Evolutionary conservation across 2,329 filamentous ascomycete genomes (phyloP), one percentile per base, ranked within the genome.

Genomic region (Hymenoscyphus linearis): DNA sequence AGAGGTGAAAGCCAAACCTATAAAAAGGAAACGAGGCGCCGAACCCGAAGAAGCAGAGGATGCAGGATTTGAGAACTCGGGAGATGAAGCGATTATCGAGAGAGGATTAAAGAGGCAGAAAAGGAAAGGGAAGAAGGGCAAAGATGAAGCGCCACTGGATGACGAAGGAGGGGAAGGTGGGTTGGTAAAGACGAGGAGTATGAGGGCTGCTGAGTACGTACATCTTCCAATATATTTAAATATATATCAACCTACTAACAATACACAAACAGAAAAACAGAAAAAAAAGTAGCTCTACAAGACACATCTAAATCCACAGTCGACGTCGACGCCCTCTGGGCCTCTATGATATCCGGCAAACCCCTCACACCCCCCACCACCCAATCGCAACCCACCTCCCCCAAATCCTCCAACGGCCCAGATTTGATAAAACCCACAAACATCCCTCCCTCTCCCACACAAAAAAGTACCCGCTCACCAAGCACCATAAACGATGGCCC

Each of bases 321-420:
- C 53, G 85, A 91, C 64, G 86, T 91, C 53, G 86, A 91, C 66
- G 84, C 84, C 26, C 73, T 91, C 1, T 91, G 87, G 86, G 80
- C 82, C 55, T 79, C 85, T 66, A 88, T 91, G 86, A 80, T 79
- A 25, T 74, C 81, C 34, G 80, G 73, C 3, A 71, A 74, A 35
- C 58, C 72, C 34, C 7, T 31, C 9, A 52, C 18, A 7, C 27
- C 37, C 12, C 25, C 55, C 16, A 27, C 60, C 26, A 47, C 53
- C 6, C 31, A 40, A 18, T n/a, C 52, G 18, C 18, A 60, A 57
- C 50, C 55, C 58, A 37, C 50, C 50, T 12, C 47, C 56, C 26
- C 59, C 52, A 9, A 52, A 37, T 12, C 36, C 16, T 34, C 57
- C 18, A 40, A 55, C 9, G 61, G 57, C n/a, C 59, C 58, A 2